Evolutionary conservation across 805 yeast genomes (phyloP), one percentile per base, ranked within the genome.

Genomic region (Hanseniaspora pseudoguilliermondii): DNA sequence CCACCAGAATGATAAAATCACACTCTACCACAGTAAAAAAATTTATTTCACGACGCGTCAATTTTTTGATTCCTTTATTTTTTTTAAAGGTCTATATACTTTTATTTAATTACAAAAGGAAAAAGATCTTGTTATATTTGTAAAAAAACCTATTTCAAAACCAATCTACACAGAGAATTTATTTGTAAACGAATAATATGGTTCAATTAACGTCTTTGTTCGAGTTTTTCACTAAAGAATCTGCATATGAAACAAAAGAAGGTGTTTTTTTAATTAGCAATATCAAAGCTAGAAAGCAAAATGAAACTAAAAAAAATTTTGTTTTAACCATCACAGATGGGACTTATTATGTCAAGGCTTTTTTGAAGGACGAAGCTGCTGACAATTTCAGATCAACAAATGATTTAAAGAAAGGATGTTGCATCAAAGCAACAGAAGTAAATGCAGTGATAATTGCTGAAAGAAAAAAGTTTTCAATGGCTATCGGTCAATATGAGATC

Each of bases 321-420:
- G 58, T 68, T 23, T 62, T 68, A 53, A 71, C 79, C 71, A 63
- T 80, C 21, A 74, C 76, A 41, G 84, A 80, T 65, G 83, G 83
- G 34, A 65, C 67, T 27, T 76, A 69, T 61, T 68, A 73, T 32
- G 71, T 76, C 51, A 79, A 80, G 60, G 80, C 79, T 5, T 74
- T 80, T 32, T 69, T 78, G 59, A 77, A 81, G 64, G 79, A 80
- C 38, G 74, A 71, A 52, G 72, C 70, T 58, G 74, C 75, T 36
- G 70, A 75, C 46, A 71, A 71, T 54, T 71, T 75, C 65, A 66
- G 75, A 65, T 62, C 71, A 60, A 18, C 11, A 11, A 67, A 73
- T 54, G 78, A 77, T 2, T 69, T 81, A 56, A 70, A 75, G 56
- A 75, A 76, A 60, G 71, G 71, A 38, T 70, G 67, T 57, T 61